phyloP scores from a whole-genome alignment of 2,329 filamentous ascomycete genomes.

The Trichoderma semiorbis region DNA sequence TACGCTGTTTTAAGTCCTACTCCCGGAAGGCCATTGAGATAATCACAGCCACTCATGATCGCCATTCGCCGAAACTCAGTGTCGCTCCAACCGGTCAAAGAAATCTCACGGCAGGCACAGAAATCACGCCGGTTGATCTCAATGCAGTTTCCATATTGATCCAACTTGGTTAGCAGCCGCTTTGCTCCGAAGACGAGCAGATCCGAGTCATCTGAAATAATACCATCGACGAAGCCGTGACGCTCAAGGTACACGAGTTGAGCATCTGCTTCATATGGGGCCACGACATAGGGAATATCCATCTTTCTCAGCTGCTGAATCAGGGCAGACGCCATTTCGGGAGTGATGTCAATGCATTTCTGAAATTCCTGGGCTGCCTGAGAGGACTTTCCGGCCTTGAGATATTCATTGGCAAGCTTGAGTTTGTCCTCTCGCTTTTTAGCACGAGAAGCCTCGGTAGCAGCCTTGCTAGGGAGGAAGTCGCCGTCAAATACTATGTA shows the following conservation, averaged over 20 bases:
- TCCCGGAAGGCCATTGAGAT: slow-evolving; percentile 78
- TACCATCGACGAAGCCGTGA: slow-evolving; percentile 77
- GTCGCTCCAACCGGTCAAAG: slow-evolving; percentile 87
- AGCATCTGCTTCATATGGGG: slow-evolving; percentile 96
- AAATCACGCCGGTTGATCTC: slow-evolving; percentile 91
- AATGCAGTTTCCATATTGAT: slow-evolving; percentile 88
- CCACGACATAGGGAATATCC: slow-evolving; percentile 82
- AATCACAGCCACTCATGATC: slow-evolving; percentile 94
- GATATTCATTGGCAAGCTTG: slow-evolving; percentile 69
- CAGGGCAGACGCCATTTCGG: slow-evolving; percentile 86
- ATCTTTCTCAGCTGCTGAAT: slow-evolving; percentile 87
- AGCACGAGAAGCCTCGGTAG: slow-evolving; percentile 75
- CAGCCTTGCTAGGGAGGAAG: slow-evolving; percentile 87
- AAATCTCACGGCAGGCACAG: slow-evolving; percentile 81
- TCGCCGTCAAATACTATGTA: slow-evolving; percentile 97
- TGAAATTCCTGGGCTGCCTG: slow-evolving; percentile 85
- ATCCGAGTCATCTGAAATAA: slow-evolving; percentile 95
- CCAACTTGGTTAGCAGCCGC: slow-evolving; percentile 85
- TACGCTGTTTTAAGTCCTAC: slow-evolving; percentile 94
- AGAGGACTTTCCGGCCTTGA: slow-evolving; percentile 74
- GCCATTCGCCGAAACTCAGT: slow-evolving; percentile 91
- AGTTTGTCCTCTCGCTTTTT: slow-evolving; percentile 74
- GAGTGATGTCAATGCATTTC: slow-evolving; percentile 93
- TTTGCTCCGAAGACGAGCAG: slow-evolving; percentile 92
- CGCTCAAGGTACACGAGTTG: slow-evolving; percentile 92